Evolutionary conservation across 306 rosid genomes (phyloP).

Genomic region (Cicer judaicum): DNA sequence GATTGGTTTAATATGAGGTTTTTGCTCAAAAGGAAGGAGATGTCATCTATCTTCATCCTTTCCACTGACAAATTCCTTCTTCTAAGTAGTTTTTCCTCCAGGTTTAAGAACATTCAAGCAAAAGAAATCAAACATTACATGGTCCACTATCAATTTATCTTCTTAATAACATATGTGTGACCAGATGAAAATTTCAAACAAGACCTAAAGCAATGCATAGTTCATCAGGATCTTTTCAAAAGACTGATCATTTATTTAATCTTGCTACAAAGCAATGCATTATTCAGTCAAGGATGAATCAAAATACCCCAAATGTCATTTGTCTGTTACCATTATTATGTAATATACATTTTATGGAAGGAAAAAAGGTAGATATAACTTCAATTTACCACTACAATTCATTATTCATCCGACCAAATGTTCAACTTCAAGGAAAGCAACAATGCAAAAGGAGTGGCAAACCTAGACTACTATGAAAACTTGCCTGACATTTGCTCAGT

Average conservation of each 20-base stretch:
- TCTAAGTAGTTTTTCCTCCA: not conserved
- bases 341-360: conserved; percentile 40
- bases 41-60: not conserved
- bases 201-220: conserved; percentile 4
- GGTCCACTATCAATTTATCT: not conserved
- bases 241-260: not conserved
- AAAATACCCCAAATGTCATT: conserved; percentile 28
- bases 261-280: conserved; percentile 10
- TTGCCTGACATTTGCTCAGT: conserved; percentile 28
- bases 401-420: conserved; percentile 43
- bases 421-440: conserved; percentile 40
- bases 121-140: not conserved
- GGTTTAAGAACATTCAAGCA: not conserved
- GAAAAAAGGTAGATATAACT: conserved; percentile 13
- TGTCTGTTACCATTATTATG: conserved; percentile 22
- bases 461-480: conserved; percentile 41
- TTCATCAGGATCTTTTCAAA: not conserved
- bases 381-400: conserved; percentile 28
- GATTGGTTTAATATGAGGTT: not conserved
- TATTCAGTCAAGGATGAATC: conserved; percentile 15
- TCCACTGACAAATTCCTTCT: not conserved
- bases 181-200: not conserved
- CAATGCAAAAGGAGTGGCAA: conserved; percentile 30
- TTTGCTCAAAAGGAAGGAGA: not conserved
- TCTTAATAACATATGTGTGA: not conserved